Conservation (phyloP, 306 rosid species). For the Dalbergia cultrata region DNA sequence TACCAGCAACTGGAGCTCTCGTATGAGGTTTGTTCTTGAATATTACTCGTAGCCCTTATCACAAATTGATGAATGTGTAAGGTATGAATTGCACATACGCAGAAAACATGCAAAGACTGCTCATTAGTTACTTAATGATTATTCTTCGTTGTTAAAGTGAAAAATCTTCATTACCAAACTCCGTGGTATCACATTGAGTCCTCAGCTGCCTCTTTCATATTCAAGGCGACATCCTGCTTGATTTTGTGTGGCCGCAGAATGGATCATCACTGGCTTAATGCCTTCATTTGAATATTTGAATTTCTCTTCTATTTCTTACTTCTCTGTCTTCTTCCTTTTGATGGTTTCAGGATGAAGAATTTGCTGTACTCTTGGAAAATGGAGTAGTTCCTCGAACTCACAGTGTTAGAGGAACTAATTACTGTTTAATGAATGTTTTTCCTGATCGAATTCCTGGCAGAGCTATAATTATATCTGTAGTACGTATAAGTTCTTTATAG, state of each 20-base stretch:
- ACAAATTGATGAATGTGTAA: slow-evolving; percentile 6
- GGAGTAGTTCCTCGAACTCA: slow-evolving; percentile 86
- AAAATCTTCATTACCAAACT: neutral
- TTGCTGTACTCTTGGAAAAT: slow-evolving; percentile 73
- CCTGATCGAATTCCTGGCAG: slow-evolving; percentile 90
- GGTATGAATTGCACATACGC: slow-evolving; percentile 5
- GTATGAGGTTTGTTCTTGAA: slow-evolving; percentile 67
- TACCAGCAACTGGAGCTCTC: slow-evolving; percentile 69
- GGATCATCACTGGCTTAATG: slow-evolving; percentile 22
- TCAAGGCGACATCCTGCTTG: slow-evolving; percentile 14
- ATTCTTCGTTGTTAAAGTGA: slow-evolving; percentile 1
- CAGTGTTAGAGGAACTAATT: slow-evolving; percentile 82
- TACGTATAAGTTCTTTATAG: slow-evolving; percentile 48
- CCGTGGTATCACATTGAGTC: slow-evolving; percentile 4
- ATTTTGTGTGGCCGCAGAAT: slow-evolving; percentile 33
- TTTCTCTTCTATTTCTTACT: slow-evolving; percentile 10
- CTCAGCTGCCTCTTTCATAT: neutral
- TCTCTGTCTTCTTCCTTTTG: slow-evolving; percentile 9
- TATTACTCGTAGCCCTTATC: slow-evolving; percentile 12
- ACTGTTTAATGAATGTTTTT: slow-evolving; percentile 82
- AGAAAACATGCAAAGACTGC: neutral
- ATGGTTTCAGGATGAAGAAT: slow-evolving; percentile 81
- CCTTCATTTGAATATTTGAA: slow-evolving; percentile 15
- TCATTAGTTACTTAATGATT: neutral
- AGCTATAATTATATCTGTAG: slow-evolving; percentile 90